These are phyloP conservation scores for Trichoderma sp. DNA, from an alignment of 2,329 filamentous ascomycete genomes.

Conservation along the genomic window DNA sequence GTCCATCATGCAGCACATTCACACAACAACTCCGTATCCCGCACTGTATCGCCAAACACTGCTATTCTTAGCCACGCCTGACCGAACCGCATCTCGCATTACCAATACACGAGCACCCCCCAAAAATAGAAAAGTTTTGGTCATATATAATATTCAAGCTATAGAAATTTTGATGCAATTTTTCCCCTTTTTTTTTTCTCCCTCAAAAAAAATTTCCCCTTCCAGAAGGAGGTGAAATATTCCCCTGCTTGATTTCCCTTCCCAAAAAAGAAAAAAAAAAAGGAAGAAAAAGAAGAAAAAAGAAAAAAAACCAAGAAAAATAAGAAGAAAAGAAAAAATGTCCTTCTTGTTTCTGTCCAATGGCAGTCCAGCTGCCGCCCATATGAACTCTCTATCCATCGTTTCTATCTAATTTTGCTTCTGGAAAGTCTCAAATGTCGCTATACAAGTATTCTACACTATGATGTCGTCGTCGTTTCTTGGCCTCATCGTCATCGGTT, in stretches of 20 bases:
- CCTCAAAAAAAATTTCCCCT: not conserved
- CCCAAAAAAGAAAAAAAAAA: not conserved
- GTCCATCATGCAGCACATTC: not conserved
- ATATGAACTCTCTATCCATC: conserved; percentile 2
- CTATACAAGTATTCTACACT: conserved; percentile 14
- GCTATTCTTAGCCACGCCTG: conserved; percentile 3
- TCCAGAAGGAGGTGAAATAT: not conserved
- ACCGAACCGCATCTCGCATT: not conserved
- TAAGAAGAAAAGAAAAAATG: not conserved
- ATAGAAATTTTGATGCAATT: not conserved
- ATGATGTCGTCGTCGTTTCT: not conserved
- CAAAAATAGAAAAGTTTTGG: not conserved
- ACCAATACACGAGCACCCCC: not conserved
- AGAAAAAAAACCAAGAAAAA: not conserved
- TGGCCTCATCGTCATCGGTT: not conserved
- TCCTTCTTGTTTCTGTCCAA: not conserved
- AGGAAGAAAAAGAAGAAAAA: not conserved
- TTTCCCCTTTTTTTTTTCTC: not conserved
- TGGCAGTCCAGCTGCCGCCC: conserved; percentile 19
- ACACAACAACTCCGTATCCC: not conserved
- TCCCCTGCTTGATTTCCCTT: not conserved
- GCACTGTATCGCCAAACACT: not conserved
- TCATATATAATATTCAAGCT: not conserved
- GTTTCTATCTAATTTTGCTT: not conserved
- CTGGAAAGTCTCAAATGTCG: not conserved